Conservation (phyloP, 2,329 filamentous ascomycete genomes). For the Nigrograna mackinnonii region DNA sequence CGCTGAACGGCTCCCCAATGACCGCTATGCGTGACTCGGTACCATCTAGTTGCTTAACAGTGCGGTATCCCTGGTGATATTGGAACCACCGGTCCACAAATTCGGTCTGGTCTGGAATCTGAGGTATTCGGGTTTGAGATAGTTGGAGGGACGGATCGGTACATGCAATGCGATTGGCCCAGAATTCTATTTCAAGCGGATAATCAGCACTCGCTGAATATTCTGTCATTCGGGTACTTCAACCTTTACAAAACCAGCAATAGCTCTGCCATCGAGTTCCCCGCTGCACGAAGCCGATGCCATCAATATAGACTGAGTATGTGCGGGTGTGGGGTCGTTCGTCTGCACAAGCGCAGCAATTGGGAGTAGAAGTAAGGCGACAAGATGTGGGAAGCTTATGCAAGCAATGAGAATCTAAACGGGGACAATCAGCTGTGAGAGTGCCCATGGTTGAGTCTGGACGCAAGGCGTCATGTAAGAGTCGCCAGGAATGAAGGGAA, state of each 20-base stretch:
- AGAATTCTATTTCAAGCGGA: constrained; percentile 48
- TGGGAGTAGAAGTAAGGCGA: constrained; percentile 42
- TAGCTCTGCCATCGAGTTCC: constrained; percentile 55
- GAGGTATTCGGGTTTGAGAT: constrained; percentile 50
- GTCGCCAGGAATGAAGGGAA: too few relatives aligned
- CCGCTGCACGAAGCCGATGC: constrained; percentile 52
- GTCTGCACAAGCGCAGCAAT: constrained; percentile 47
- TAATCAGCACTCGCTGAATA: too few relatives aligned
- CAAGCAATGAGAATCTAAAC: constrained; percentile 39
- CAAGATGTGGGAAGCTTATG: constrained; percentile 49
- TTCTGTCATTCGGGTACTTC: too few relatives aligned
- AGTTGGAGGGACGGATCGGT: constrained; percentile 46
- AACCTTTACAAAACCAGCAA: constrained; percentile 56
- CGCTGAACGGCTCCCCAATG: constrained; percentile 50
- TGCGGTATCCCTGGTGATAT: constrained; percentile 52
- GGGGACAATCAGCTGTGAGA: constrained; percentile 41
- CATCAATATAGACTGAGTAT: constrained; percentile 54
- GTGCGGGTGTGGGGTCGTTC: constrained; percentile 44
- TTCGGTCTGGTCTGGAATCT: constrained; percentile 50
- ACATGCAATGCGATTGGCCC: constrained; percentile 49
- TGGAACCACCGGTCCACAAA: constrained; percentile 54
- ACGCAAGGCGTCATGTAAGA: too few relatives aligned
- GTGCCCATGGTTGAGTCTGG: constrained; percentile 42
- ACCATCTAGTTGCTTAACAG: constrained; percentile 45
- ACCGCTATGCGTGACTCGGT: constrained; percentile 49